Percentiles rank a stretch among this genome's conserved stretches.
Evolutionary conservation across 352 stramenopile genomes (phyloP).

Genomic region (Detonula confervacea): DNA sequence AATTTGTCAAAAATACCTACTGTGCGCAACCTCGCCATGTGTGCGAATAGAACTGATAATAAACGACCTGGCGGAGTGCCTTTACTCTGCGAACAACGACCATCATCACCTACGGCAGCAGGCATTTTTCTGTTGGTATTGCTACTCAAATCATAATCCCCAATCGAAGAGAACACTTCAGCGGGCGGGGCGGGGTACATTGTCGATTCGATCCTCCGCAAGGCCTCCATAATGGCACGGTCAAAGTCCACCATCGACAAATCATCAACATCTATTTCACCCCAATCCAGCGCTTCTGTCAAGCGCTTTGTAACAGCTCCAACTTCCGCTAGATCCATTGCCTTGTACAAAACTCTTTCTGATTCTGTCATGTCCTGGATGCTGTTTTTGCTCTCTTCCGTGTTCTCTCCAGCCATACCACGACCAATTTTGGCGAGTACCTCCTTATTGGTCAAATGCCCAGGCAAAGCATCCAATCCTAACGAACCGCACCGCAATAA

Average conservation of each 20-base stretch:
- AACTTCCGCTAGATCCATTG: slow-evolving; percentile 50
- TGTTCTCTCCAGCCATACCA: slow-evolving; percentile 1
- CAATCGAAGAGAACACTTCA: slow-evolving; percentile 31
- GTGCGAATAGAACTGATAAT: slow-evolving; percentile 78
- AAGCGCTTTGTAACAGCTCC: slow-evolving; percentile 61
- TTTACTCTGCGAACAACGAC: slow-evolving; percentile 49
- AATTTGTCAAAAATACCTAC: no score
- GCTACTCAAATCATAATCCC: not conserved
- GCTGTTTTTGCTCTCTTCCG: slow-evolving; percentile 37
- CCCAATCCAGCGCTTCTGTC: slow-evolving; percentile 80
- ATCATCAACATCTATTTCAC: slow-evolving; percentile 41
- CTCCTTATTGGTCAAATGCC: slow-evolving; percentile 69
- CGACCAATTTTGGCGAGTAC: slow-evolving; percentile 49
- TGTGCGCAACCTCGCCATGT: slow-evolving; percentile 69
- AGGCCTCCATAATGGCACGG: slow-evolving; percentile 37
- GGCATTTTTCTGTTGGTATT: no score
- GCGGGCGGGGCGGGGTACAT: slow-evolving; percentile 63
- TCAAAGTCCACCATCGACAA: slow-evolving; percentile 39
- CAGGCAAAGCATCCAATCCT: slow-evolving; percentile 61
- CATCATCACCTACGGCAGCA: not conserved
- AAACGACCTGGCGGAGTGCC: slow-evolving; percentile 70
- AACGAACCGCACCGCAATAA: slow-evolving; percentile 72
- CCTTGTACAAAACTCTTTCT: slow-evolving; percentile 38
- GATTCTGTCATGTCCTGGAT: slow-evolving; percentile 49
- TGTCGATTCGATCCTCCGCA: slow-evolving; percentile 60